Evolutionary conservation across 371 early-diverging fungal species (phyloP), one percentile per base, ranked within the genome.

Genomic region (Mucor sp.): DNA sequence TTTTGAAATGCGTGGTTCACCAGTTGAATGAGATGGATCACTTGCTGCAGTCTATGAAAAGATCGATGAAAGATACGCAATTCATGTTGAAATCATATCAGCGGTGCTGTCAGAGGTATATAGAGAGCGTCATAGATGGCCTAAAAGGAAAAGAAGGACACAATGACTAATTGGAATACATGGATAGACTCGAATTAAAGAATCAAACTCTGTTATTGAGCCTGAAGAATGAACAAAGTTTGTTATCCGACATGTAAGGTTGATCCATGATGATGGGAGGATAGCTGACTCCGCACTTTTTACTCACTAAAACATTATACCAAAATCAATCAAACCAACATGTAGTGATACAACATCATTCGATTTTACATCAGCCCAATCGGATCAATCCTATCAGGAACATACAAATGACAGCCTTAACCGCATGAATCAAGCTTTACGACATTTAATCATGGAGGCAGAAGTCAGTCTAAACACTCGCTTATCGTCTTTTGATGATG

Each of bases 401-500:
- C 60, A 66, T 59, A 59, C 65, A 58, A 50, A 61, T 37, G 73
- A 72, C 47, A 65, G 63, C 43, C 48, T 74, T 17, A 58, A 25
- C 33, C 62, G 71, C 41, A 71, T 71, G 62, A 74, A 74, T 58
- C 50, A 50, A 11, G 65, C 71, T 6, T 17, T 74, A 1, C 68
- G 68, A 37, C 62, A 62, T 17, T 43, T 74, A 30, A 74, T 71
- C n/a, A 33, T 56, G 17, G 71, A 74, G 56, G 74, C 71, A 8
- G 47, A 64, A 48, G 19, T 11, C n/a, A 67, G 71, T 37, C 53
- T 74, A 19, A 55, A 60, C 30, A 33, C 60, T 56, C 55, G 28
- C 32, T n/a, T 55, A 35, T 48, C 48, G 30, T 15, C 47, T 5
- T n/a, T 15, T 47, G 19, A 39, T 47, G 19, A 39, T n/a, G 23